These are phyloP conservation scores for Cordyceps fumosorosea DNA, from an alignment of 2,329 filamentous ascomycete genomes.

Conservation along the genomic window DNA sequence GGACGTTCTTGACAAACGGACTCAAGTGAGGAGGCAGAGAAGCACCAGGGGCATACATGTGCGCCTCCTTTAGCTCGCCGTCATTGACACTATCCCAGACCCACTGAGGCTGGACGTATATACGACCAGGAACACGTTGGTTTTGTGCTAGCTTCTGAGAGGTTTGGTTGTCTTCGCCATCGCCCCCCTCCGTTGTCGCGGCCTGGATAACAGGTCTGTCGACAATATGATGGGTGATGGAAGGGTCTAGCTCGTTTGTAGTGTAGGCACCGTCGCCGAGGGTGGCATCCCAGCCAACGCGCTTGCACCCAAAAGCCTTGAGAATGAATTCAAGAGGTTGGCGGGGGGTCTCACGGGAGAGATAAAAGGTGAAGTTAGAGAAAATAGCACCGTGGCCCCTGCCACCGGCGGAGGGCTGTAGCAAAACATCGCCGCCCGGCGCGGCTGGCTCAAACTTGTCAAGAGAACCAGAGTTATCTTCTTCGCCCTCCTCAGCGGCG, in stretches of 20 bases:
- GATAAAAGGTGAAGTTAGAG: constrained; percentile 80
- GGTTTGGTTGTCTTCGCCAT: constrained; percentile 55
- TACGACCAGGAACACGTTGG: constrained; percentile 79
- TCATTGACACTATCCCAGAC: constrained; percentile 97
- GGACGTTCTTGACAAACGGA: constrained; percentile 84
- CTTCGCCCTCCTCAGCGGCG: constrained; percentile 27
- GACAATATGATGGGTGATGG: constrained; percentile 94
- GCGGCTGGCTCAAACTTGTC: constrained; percentile 88
- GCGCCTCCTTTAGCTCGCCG: constrained; percentile 76
- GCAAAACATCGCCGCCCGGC: constrained; percentile 76
- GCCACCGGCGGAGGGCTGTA: constrained; percentile 65
- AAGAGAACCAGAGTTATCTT: constrained; percentile 53
- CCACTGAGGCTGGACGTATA: constrained; percentile 96
- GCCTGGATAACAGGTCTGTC: constrained; percentile 75
- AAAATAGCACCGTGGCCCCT: constrained; percentile 71
- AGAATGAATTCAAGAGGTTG: constrained; percentile 89
- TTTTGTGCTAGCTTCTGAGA: constrained; percentile 52
- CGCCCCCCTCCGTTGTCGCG: constrained; percentile 41
- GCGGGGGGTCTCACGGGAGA: constrained; percentile 88
- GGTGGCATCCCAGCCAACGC: constrained; percentile 89
- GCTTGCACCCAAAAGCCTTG: constrained; percentile 89
- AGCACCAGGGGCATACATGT: constrained; percentile 84
- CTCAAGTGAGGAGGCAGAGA: constrained; percentile 90
- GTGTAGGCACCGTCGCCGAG: constrained; percentile 91
- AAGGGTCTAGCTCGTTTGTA: constrained; percentile 75